Evolutionary conservation across 805 yeast species (phyloP).

Genomic region (Nakazawaea ishiwadae): DNA sequence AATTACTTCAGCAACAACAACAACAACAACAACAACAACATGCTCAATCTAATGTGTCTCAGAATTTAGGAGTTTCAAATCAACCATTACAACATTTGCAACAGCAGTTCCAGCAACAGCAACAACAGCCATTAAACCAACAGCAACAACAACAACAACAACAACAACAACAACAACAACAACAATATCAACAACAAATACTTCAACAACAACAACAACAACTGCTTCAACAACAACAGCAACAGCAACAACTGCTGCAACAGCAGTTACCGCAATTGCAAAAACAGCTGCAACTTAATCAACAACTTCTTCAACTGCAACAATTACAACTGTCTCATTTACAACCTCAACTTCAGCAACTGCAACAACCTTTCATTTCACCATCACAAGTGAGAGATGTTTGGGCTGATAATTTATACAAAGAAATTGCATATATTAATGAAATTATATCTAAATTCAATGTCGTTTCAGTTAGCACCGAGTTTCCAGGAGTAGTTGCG

Average conservation of each 20-base stretch:
- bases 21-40: constrained; percentile 12
- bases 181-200: constrained; percentile 15
- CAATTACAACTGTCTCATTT: constrained; percentile 16
- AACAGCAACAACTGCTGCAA: constrained; percentile 16
- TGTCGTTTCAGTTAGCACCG: constrained; percentile 73
- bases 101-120: constrained; percentile 11
- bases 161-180: constrained; percentile 16
- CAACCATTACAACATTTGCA: constrained; percentile 12
- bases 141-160: constrained; percentile 16
- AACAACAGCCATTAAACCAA: constrained; percentile 11
- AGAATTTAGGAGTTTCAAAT: constrained; percentile 7
- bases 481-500: constrained; percentile 94
- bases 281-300: constrained; percentile 16
- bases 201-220: constrained; percentile 16
- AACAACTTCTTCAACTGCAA: constrained; percentile 11
- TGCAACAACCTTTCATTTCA: constrained; percentile 16
- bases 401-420: constrained; percentile 65
- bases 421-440: constrained; percentile 60
- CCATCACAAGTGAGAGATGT: constrained; percentile 64
- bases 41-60: constrained; percentile 1
- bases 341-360: constrained; percentile 19
- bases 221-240: constrained; percentile 15
- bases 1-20: constrained; percentile 21
- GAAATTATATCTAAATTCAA: constrained; percentile 53
- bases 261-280: constrained; percentile 16